Evolutionary conservation across 345 rosid genomes (phyloP), one percentile per base, ranked within the genome.

Genomic region (Eucalyptus curtisii): DNA sequence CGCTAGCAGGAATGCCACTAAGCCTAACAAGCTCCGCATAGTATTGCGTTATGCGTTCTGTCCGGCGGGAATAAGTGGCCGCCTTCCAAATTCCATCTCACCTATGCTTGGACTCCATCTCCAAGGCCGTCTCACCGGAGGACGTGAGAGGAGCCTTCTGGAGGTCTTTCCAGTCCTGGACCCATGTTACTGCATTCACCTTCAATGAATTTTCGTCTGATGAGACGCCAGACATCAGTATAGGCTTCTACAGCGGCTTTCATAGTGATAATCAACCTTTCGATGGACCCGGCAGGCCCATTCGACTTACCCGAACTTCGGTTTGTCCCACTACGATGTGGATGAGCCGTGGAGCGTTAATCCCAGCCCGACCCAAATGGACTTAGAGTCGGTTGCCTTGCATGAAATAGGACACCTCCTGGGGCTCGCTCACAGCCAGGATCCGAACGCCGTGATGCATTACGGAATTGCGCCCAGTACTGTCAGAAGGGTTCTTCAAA

Each of bases 351-450:
- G 92, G 88, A 91, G 90, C 42, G 40, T 42, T 6, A 86, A 13
- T 19, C 89, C 89, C 1, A 17, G 45, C 31, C 1, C 2, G 2
- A 5, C 76, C 10, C 89, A 90, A 25, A 1, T 59, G 3, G 91
- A 93, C 88, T 50, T 90, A 80, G 89, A 89, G 87, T 86, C 92
- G 13, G 81, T 91, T 3, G 86, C 89, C 4, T 20, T 91, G n/a
- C 93, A 91, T 86, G 94, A 92, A 85, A 86, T 91, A 4, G 91
- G 94, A 24, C 94, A 90, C 49, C 2, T 80, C 16, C 84, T 91
- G 6, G 91, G 92, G 13, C 93, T 91, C 13, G 82, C 93, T 91
- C 80, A 87, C 80, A 87, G 90, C 64, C 12, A 1, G 13, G 88
- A 59, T 42, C 87, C 71, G 25, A 11, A 33, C 8, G 91, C 94